Conservation (phyloP, 805 yeast genomes). For the Kluyveromyces nonfermentans region DNA sequence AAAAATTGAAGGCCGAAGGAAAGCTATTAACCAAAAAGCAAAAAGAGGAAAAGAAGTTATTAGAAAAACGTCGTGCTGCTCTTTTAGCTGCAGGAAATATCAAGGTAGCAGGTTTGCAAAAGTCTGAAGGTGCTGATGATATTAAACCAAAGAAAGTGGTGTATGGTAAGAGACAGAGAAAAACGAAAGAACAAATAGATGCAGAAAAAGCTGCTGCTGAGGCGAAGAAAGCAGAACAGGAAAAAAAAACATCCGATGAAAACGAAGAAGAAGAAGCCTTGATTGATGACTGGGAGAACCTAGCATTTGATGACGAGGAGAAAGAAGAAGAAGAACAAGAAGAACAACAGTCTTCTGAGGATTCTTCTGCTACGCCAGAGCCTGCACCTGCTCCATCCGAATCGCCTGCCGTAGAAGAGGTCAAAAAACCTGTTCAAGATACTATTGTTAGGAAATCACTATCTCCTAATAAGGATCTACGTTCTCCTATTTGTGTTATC, state of each 20-base stretch:
- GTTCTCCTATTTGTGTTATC: slow-evolving; percentile 98
- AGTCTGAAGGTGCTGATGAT: slow-evolving; percentile 14
- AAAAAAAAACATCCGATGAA: slow-evolving; percentile 21
- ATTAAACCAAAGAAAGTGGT: slow-evolving; percentile 57
- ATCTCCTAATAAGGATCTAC: slow-evolving; percentile 46
- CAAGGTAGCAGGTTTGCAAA: slow-evolving; percentile 62
- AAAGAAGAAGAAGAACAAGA: slow-evolving; percentile 43
- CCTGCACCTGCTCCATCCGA: slow-evolving; percentile 17
- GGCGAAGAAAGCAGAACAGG: slow-evolving; percentile 15
- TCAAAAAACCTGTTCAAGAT: slow-evolving; percentile 16
- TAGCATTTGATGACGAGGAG: slow-evolving; percentile 49
- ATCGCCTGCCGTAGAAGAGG: slow-evolving; percentile 8
- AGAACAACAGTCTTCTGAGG: slow-evolving; percentile 16
- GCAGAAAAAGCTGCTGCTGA: slow-evolving; percentile 21
- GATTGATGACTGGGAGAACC: slow-evolving; percentile 80
- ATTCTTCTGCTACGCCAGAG: slow-evolving; percentile 6
- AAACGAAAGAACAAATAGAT: slow-evolving; percentile 23
- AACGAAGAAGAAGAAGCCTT: slow-evolving; percentile 46
- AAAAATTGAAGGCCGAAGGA: slow-evolving; percentile 93
- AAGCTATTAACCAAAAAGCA: slow-evolving; percentile 89
- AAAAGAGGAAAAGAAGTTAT: slow-evolving; percentile 78
- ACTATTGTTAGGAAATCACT: slow-evolving; percentile 27
- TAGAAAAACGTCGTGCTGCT: slow-evolving; percentile 84
- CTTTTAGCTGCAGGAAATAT: slow-evolving; percentile 67
- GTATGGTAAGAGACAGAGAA: slow-evolving; percentile 64